phyloP scores from a whole-genome alignment of 2,329 filamentous ascomycete species.

The Nothopassalora personata region DNA sequence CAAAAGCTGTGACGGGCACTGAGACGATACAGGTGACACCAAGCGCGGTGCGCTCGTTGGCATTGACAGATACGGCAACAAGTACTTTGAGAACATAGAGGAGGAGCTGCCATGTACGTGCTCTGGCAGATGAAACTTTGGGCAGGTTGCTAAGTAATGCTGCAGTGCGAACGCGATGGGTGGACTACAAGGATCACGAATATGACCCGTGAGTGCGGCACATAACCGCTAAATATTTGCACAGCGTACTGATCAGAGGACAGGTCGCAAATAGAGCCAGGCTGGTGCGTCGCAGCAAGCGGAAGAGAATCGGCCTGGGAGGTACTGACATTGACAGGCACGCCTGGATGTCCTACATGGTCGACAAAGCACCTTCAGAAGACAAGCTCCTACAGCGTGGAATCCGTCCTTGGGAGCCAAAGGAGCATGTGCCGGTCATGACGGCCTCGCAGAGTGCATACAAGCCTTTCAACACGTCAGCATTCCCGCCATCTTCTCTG shows the following conservation, averaged over 20 bases:
- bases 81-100: constrained; percentile 85
- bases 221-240: background rate
- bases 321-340: constrained; percentile 53
- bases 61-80: constrained; percentile 88
- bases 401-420: constrained; percentile 69
- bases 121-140: background rate
- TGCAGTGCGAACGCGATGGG: constrained; percentile 88
- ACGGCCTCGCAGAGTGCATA: constrained; percentile 74
- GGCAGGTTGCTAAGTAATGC: constrained; percentile 1
- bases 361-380: constrained; percentile 76
- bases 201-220: constrained; percentile 60
- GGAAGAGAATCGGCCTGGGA: background rate
- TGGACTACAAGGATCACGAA: constrained; percentile 89
- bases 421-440: constrained; percentile 66
- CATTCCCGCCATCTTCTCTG: background rate
- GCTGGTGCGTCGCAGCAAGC: constrained; percentile 55
- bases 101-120: constrained; percentile 86
- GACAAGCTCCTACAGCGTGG: constrained; percentile 67
- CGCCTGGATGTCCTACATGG: constrained; percentile 91
- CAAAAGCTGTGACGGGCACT: constrained; percentile 18
- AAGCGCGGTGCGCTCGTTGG: constrained; percentile 85
- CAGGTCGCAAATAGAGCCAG: constrained; percentile 80
- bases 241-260: constrained; percentile 35
- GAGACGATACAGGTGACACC: constrained; percentile 69
- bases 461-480: constrained; percentile 93